Conservation (phyloP, 1,284 basidiomycete genomes). For the Inonotus hispidus region DNA sequence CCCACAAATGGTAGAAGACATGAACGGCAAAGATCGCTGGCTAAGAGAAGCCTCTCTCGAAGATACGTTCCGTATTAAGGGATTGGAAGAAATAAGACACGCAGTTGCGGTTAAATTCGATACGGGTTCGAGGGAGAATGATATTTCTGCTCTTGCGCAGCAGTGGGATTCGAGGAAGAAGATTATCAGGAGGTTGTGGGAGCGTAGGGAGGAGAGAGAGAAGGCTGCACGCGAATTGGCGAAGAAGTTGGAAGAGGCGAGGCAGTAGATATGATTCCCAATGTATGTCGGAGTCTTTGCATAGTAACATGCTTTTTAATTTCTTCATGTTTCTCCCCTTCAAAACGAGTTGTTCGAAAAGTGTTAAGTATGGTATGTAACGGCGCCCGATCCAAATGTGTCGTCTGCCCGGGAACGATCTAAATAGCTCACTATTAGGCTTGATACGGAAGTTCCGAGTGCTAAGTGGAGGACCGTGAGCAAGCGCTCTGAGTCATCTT, state of each 20-base stretch:
- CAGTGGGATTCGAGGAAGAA: slow-evolving; percentile 33
- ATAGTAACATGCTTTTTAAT: not conserved
- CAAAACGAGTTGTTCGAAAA: not conserved
- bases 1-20: slow-evolving; percentile 74
- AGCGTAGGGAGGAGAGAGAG: slow-evolving; percentile 55
- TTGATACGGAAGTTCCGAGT: too few species aligned
- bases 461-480: too few species aligned
- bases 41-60: slow-evolving; percentile 32
- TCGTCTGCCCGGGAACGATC: too few species aligned
- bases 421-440: too few species aligned
- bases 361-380: not conserved
- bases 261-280: not conserved
- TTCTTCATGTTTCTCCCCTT: not conserved
- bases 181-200: slow-evolving; percentile 44
- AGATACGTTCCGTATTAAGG: slow-evolving; percentile 47
- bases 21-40: slow-evolving; percentile 49
- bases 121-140: slow-evolving; percentile 12
- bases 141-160: slow-evolving; percentile 1
- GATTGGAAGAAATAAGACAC: slow-evolving; percentile 37
- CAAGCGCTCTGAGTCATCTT: too few species aligned
- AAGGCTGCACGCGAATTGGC: slow-evolving; percentile 26
- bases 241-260: slow-evolving; percentile 4
- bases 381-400: too few species aligned
- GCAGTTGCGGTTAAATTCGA: slow-evolving; percentile 12
- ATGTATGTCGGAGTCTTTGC: not conserved